Percentiles rank a stretch among this genome's conserved stretches.
These are phyloP conservation scores for Eimeria tenella DNA, from an alignment of 169 alveolate genomes.

Conservation along the genomic window DNA sequence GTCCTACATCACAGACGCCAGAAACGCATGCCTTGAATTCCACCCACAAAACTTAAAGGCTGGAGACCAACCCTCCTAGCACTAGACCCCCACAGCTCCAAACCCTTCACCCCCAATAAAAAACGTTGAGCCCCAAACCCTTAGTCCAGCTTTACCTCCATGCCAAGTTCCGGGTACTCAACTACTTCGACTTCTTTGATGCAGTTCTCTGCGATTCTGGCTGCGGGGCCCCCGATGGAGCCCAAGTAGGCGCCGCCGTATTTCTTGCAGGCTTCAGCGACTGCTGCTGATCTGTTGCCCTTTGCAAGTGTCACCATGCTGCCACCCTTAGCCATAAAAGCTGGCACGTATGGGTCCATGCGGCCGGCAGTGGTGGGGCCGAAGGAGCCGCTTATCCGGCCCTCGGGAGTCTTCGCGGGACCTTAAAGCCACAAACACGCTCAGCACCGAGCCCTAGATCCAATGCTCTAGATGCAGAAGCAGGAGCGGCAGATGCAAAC, in stretches of 20 bases:
- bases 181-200: constrained; percentile 87
- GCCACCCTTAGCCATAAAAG: constrained; percentile 88
- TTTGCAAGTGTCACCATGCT: constrained; percentile 90
- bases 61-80: too few relatives aligned
- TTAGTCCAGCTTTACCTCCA: constrained; percentile 76
- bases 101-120: neutral
- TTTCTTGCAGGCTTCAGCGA: constrained; percentile 89
- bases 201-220: constrained; percentile 89
- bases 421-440: constrained; percentile 71
- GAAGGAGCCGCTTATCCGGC: constrained; percentile 90
- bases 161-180: constrained; percentile 87
- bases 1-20: neutral
- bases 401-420: constrained; percentile 92
- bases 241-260: constrained; percentile 91
- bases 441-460: neutral
- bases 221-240: constrained; percentile 94
- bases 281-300: constrained; percentile 88
- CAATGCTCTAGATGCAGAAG: neutral
- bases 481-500: neutral
- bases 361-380: constrained; percentile 95
- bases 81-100: too few relatives aligned
- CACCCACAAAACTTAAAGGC: too few relatives aligned
- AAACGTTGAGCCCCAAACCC: neutral
- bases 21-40: too few relatives aligned
- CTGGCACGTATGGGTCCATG: constrained; percentile 91